Percentiles rank a stretch among this genome's conserved stretches.
Conservation (phyloP, 1,284 basidiomycete species). For the Apiotrichum akiyoshidainum region DNA sequence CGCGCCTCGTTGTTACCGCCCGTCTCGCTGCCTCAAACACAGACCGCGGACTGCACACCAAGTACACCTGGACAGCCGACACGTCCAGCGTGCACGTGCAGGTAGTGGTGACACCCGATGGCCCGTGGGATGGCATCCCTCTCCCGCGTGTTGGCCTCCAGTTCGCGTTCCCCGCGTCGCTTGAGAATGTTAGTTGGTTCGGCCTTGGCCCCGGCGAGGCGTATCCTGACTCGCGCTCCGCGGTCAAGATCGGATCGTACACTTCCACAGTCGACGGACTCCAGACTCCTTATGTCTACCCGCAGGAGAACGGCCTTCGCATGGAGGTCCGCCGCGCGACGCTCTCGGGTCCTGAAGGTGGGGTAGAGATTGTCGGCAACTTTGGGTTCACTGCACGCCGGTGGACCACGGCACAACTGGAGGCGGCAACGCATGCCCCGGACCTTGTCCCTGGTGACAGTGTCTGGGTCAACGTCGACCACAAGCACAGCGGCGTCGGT, state of each 20-base stretch:
- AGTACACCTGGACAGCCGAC: conserved; percentile 1
- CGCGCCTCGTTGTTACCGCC: too few species aligned
- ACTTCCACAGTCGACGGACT: conserved; percentile 16
- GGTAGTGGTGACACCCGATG: conserved; percentile 18
- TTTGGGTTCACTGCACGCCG: conserved; percentile 19
- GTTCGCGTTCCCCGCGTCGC: too few species aligned
- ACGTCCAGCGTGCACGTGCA: conserved; percentile 8
- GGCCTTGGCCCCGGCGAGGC: conserved; percentile 23
- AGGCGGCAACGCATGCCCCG: conserved; percentile 16
- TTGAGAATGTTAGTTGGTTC: conserved; percentile 6
- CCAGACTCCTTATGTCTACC: conserved; percentile 25
- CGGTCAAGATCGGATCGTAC: conserved; percentile 14
- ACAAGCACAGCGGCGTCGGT: conserved; percentile 19
- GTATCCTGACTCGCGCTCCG: conserved; percentile 17
- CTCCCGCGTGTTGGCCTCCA: neutral
- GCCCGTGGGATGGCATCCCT: conserved; percentile 9
- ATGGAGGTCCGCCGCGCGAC: conserved; percentile 18
- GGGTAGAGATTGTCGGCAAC: neutral
- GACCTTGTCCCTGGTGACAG: conserved; percentile 18
- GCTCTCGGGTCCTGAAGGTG: neutral
- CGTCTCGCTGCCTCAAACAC: too few species aligned
- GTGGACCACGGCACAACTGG: conserved; percentile 23
- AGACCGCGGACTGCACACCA: conserved; percentile 6
- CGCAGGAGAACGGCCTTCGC: conserved; percentile 26
- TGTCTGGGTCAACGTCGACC: conserved; percentile 25